A percentile compares a stretch with the other conserved stretches of the same genome.
phyloP scores from a whole-genome alignment of 2,329 filamentous ascomycete genomes.

The Aspergillus sp. region DNA sequence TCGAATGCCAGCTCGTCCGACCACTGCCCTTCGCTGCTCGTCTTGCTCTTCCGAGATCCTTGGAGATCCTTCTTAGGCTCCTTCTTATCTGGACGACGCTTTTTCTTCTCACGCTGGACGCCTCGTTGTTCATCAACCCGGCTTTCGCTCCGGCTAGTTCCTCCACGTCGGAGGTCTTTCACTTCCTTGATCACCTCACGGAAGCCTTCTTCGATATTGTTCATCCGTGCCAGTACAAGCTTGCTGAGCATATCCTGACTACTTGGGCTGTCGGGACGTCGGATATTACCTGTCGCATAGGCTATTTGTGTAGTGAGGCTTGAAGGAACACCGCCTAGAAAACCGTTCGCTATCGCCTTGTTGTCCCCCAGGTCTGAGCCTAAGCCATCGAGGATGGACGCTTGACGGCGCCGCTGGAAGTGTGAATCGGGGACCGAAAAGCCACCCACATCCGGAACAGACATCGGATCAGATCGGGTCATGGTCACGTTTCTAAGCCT shows the following conservation, averaged over 20 bases:
- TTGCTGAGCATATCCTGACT: constrained; percentile 74
- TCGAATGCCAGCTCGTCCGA: constrained; percentile 5
- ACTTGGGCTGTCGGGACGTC: constrained; percentile 44
- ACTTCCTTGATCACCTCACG: constrained; percentile 82
- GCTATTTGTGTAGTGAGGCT: constrained; percentile 83
- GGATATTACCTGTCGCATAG: constrained; percentile 66
- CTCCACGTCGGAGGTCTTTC: constrained; percentile 59
- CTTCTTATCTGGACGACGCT: constrained; percentile 27
- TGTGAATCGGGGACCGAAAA: constrained; percentile 52
- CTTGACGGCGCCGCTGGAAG: constrained; percentile 46
- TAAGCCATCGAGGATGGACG: constrained; percentile 71
- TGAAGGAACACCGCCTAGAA: constrained; percentile 66
- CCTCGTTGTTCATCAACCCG: constrained; percentile 29
- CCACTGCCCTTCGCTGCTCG: constrained; percentile 22
- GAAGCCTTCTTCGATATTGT: constrained; percentile 88
- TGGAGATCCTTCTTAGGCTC: constrained; percentile 24
- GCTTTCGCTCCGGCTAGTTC: constrained; percentile 34
- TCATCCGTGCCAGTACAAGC: constrained; percentile 86
- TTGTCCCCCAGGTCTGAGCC: constrained; percentile 72
- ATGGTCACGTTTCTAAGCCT: constrained; percentile 61
- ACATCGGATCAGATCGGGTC: constrained; percentile 55
- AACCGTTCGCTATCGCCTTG: constrained; percentile 60
- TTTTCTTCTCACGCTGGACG: constrained; percentile 30
- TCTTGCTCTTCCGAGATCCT: constrained; percentile 22
- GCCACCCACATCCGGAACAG: constrained; percentile 57